phyloP scores from a whole-genome alignment of 2,329 filamentous ascomycete genomes.

The Penicillium olsonii region DNA sequence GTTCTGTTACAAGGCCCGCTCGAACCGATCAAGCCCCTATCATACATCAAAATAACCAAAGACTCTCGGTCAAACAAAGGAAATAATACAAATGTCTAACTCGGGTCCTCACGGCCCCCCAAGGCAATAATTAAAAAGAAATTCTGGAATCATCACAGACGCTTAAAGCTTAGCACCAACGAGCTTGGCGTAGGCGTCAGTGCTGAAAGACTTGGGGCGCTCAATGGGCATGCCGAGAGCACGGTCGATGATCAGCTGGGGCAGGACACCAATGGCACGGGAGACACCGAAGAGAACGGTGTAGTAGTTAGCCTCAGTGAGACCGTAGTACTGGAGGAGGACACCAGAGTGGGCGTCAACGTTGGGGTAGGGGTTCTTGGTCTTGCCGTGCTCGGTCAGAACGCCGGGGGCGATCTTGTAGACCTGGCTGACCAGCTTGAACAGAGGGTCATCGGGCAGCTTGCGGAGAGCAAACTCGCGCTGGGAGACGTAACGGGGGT shows the following conservation, averaged over 20 bases:
- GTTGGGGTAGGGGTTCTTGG: constrained; percentile 99
- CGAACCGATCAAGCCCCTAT: constrained; percentile 41
- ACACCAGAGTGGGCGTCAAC: constrained; percentile 99
- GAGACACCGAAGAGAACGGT: constrained; percentile 99
- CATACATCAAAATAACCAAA: constrained; percentile 37
- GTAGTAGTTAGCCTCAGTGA: constrained; percentile 99
- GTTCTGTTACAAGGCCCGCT: constrained; percentile 42
- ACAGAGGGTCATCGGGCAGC: constrained; percentile 97
- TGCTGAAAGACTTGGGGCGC: constrained; percentile 98
- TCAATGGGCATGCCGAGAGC: constrained; percentile 96
- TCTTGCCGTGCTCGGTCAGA: constrained; percentile 99
- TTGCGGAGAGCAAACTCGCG: constrained; percentile 94
- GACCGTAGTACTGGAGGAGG: constrained; percentile 98
- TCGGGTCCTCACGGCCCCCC: constrained; percentile 10
- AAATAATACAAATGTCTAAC: constrained; percentile 30
- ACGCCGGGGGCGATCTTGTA: constrained; percentile 99
- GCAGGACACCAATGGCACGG: constrained; percentile 95
- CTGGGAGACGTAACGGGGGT: constrained; percentile 98
- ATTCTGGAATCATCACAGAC: constrained; percentile 20
- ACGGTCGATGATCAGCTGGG: constrained; percentile 99
- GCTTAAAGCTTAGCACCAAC: constrained; percentile 81
- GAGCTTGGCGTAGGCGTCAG: constrained; percentile 93
- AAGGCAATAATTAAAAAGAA: constrained; percentile 16
- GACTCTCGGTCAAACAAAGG: constrained; percentile 30
- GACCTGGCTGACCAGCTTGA: constrained; percentile 99